Evolutionary conservation across 1,284 basidiomycete species (phyloP).

Genomic region (Microbotryum violaceum): DNA sequence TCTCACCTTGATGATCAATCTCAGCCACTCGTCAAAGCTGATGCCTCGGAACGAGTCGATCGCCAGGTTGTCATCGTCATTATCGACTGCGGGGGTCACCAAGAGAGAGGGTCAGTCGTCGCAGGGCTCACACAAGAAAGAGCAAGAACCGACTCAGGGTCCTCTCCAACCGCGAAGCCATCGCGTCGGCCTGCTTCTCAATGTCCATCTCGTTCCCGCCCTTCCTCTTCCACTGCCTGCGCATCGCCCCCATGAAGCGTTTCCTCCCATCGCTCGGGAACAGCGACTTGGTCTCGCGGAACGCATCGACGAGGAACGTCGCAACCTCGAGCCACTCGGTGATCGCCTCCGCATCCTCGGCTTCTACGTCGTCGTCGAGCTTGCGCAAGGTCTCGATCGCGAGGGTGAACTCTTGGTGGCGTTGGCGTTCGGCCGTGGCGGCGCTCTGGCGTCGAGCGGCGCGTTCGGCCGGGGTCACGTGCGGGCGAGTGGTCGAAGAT

Average conservation of each 20-base stretch:
- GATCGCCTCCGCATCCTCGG: slow-evolving; percentile 42
- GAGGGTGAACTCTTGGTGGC: slow-evolving; percentile 38
- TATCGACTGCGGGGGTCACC: background rate
- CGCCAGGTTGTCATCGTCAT: slow-evolving; percentile 33
- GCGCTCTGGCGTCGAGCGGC: slow-evolving; percentile 6
- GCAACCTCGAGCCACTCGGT: slow-evolving; percentile 70
- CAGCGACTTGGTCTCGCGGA: slow-evolving; percentile 72
- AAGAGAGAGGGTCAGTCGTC: background rate
- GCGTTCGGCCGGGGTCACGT: slow-evolving; percentile 7
- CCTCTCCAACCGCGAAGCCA: slow-evolving; percentile 65
- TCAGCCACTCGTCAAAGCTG: slow-evolving; percentile 77
- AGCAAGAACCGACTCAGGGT: slow-evolving; percentile 52
- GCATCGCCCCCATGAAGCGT: slow-evolving; percentile 37
- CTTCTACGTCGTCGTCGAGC: slow-evolving; percentile 40
- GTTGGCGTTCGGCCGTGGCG: slow-evolving; percentile 27
- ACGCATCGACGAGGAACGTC: slow-evolving; percentile 76
- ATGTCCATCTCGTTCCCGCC: slow-evolving; percentile 38
- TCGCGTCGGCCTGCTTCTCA: slow-evolving; percentile 61
- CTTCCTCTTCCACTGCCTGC: slow-evolving; percentile 26
- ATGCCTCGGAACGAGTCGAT: slow-evolving; percentile 63
- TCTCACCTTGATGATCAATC: slow-evolving; percentile 70
- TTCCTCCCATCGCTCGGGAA: slow-evolving; percentile 57
- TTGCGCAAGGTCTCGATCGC: slow-evolving; percentile 42
- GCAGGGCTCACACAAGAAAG: background rate
- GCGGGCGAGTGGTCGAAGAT: slow-evolving; percentile 1